These are phyloP conservation scores for Entomortierella parvispora DNA, from an alignment of 192 early-diverging fungal genomes.

Conservation along the genomic window DNA sequence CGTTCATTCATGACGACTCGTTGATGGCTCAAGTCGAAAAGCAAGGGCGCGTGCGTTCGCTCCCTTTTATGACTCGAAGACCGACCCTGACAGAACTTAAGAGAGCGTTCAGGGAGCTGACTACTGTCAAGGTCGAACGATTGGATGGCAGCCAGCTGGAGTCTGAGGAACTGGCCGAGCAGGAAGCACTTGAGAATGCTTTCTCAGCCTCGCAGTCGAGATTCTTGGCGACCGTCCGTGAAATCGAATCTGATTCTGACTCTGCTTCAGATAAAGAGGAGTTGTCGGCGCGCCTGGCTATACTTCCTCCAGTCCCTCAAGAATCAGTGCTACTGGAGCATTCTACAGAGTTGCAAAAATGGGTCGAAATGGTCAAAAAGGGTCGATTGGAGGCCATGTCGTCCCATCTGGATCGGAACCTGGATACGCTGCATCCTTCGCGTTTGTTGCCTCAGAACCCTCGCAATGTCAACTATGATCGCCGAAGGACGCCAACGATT, in stretches of 20 bases:
- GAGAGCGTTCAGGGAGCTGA: constrained; percentile 70
- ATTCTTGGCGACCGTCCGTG: background rate
- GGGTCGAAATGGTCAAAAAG: constrained; percentile 61
- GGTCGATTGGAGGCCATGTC: constrained; percentile 69
- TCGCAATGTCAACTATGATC: constrained; percentile 38
- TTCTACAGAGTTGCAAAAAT: constrained; percentile 51
- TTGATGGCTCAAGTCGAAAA: background rate
- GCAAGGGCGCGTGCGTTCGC: constrained; percentile 15
- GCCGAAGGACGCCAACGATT: constrained; percentile 59
- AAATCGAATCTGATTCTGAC: background rate
- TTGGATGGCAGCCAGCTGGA: too few relatives aligned
- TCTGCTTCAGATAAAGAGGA: too few relatives aligned
- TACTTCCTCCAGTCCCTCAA: too few relatives aligned
- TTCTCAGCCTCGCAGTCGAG: background rate
- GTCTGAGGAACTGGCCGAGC: background rate
- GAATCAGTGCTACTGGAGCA: constrained; percentile 10
- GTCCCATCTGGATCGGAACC: constrained; percentile 54
- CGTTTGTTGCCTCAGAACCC: constrained; percentile 4
- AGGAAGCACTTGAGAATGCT: background rate
- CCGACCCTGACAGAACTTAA: constrained; percentile 69
- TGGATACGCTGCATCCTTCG: constrained; percentile 48
- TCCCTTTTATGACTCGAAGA: constrained; percentile 26
- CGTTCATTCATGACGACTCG: constrained; percentile 8
- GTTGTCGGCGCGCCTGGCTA: too few relatives aligned
- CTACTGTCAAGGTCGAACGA: constrained; percentile 55